Percentiles rank a stretch among this genome's conserved stretches.
Conservation (phyloP, 495 filamentous ascomycete genomes). For the Parathielavia appendiculata region DNA sequence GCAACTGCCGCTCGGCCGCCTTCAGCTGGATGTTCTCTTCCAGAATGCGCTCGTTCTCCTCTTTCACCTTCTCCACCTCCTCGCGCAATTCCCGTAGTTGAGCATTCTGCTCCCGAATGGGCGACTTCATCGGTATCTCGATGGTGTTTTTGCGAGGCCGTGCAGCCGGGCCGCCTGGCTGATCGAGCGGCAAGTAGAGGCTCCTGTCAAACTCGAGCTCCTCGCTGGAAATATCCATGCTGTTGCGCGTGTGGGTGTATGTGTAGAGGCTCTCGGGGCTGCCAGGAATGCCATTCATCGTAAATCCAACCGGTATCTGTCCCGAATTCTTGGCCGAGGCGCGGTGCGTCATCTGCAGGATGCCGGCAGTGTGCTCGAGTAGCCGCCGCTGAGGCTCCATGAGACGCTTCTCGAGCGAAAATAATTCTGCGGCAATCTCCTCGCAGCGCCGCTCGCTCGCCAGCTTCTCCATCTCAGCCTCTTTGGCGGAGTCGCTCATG, state of each 20-base stretch:
- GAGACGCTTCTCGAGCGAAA: conserved; percentile 64
- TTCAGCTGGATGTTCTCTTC: conserved; percentile 37
- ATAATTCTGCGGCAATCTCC: conserved; percentile 74
- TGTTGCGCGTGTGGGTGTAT: conserved; percentile 51
- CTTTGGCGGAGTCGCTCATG: conserved; percentile 44
- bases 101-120: conserved; percentile 41
- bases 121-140: conserved; percentile 44
- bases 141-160: conserved; percentile 35
- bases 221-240: conserved; percentile 41
- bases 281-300: conserved; percentile 52
- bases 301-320: conserved; percentile 24
- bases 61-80: conserved; percentile 36
- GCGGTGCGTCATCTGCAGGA: conserved; percentile 82
- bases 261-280: conserved; percentile 65
- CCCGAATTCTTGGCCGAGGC: conserved; percentile 38
- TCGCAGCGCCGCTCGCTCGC: conserved; percentile 77
- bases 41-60: conserved; percentile 38
- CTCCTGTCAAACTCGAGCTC: conserved; percentile 68
- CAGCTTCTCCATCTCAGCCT: conserved; percentile 68
- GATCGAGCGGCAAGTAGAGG: conserved; percentile 67
- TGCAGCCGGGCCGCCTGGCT: conserved; percentile 48
- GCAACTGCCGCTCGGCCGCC: conserved; percentile 17
- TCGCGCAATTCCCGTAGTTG: conserved; percentile 36
- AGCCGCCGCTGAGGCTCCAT: conserved; percentile 66
- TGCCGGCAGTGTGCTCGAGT: conserved; percentile 86